Base-by-base conservation (phyloP, 805 yeast species). In the Ascoidea rubescens region DNA sequence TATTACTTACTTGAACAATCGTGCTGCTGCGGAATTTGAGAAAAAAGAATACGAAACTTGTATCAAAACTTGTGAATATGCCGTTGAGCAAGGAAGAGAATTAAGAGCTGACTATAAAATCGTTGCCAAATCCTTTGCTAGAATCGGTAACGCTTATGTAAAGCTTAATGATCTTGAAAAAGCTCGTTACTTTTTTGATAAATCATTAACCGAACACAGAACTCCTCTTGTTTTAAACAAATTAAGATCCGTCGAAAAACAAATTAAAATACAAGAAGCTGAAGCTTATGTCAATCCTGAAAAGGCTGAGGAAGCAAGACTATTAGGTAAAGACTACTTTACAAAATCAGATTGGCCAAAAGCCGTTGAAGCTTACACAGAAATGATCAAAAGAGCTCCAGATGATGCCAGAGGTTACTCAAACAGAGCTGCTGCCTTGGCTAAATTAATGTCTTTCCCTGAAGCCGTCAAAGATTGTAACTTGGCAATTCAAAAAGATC, bases 11-110 rank as follows among this genome's bases (percentile, higher is more conserved):
- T 75, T 93, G 66, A 93, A 95, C 74, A 93, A 93, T 75, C 81
- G 95, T 62, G 93, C 99, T 45, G 98, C 99, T 53, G 99, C 99
- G 42, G 96, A 93, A 70, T 93, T 70, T 64, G 99, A 93, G 71
- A 88, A 90, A 67, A 96, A 93, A 56, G 96, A 89, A 63, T 86
- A 78, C 62, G 96, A 89, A 53, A 69, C 82, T 8, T 90, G 96
- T 46, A 86, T 93, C 58, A 69, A 74, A 54, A 87, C 97, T 4
- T 84, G 96, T 67, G 71, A 78, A 59, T 69, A 70, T 50, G 98
- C 99, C 31, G 78, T 91, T 56, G 96, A 87, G 46, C 81, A 86
- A 66, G 96, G 96, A 58, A 80, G 96, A 71, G 91, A 84, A 60
- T 62, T 76, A 66, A 86, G 95, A 69, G 90, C 96, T 14, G 97